These are phyloP conservation scores for Asterochloris sp. DNA, from an alignment of 139 green algal species.

Conservation along the genomic window DNA sequence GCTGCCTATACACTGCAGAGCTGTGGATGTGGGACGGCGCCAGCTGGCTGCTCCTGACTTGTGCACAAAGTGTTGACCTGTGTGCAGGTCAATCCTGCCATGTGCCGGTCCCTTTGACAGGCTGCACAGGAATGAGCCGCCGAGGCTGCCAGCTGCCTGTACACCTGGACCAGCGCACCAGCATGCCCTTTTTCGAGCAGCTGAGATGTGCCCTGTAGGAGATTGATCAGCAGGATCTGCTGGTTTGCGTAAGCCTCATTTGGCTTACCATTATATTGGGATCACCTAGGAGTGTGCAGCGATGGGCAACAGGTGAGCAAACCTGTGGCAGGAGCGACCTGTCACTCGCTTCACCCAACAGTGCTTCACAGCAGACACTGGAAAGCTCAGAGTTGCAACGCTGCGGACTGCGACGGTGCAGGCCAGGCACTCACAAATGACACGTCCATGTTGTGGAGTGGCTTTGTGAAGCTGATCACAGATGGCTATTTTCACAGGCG, in stretches of 20 bases:
- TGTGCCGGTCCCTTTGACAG: background rate
- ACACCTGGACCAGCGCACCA: background rate
- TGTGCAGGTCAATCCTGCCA: background rate
- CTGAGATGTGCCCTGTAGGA: background rate
- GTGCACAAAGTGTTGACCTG: background rate
- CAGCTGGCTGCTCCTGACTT: too few relatives aligned
- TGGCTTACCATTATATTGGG: constrained; percentile 52
- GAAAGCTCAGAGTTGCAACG: background rate
- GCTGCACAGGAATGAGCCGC: background rate
- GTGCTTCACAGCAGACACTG: background rate
- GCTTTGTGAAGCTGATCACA: constrained; percentile 45
- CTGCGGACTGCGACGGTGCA: constrained; percentile 9
- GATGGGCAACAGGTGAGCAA: constrained; percentile 46
- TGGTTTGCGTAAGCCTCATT: constrained; percentile 42
- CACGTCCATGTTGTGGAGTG: constrained; percentile 30
- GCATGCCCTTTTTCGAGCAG: background rate
- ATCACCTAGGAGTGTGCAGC: constrained; percentile 19
- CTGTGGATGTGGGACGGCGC: too few relatives aligned
- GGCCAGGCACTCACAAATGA: constrained; percentile 32
- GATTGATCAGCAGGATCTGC: constrained; percentile 25
- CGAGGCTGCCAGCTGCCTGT: too few relatives aligned
- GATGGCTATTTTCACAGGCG: constrained; percentile 46
- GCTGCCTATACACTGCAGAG: too few relatives aligned
- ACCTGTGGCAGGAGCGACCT: background rate
- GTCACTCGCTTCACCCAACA: background rate